Percentiles rank a stretch among this genome's conserved stretches.
These are phyloP conservation scores for Acacia pycnantha DNA, from an alignment of 331 rosid genomes.

Conservation along the genomic window DNA sequence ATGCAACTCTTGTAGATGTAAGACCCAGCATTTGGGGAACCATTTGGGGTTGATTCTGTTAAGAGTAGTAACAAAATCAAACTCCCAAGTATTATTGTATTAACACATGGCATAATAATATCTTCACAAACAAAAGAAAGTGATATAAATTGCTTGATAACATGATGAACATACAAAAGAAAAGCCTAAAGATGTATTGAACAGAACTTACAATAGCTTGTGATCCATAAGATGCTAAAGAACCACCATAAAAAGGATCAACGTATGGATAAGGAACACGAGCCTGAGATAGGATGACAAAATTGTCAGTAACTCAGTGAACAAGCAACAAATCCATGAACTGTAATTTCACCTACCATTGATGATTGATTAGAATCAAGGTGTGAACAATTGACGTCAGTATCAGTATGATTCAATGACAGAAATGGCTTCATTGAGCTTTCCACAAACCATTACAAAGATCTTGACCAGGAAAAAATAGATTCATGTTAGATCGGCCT, in stretches of 20 bases:
- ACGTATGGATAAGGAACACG: slow-evolving; percentile 48
- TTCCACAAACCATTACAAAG: slow-evolving; percentile 44
- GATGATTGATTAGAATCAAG: slow-evolving; percentile 40
- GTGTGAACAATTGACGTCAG: slow-evolving; percentile 42
- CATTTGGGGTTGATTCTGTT: slow-evolving; percentile 46
- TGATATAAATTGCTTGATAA: background rate
- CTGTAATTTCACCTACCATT: slow-evolving; percentile 53
- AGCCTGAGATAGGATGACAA: slow-evolving; percentile 47
- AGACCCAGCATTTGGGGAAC: slow-evolving; percentile 60
- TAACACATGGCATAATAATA: background rate
- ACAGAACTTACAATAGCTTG: slow-evolving; percentile 57
- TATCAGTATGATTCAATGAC: slow-evolving; percentile 42
- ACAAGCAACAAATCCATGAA: slow-evolving; percentile 14
- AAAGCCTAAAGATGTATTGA: background rate
- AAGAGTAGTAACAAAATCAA: background rate
- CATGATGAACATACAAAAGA: slow-evolving; percentile 6
- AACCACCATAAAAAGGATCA: slow-evolving; percentile 55
- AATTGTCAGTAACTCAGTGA: slow-evolving; percentile 26
- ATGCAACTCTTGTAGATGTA: slow-evolving; percentile 61
- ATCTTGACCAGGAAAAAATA: slow-evolving; percentile 46
- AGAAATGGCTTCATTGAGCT: slow-evolving; percentile 52
- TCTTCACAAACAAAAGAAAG: background rate
- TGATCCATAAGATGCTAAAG: slow-evolving; percentile 50
- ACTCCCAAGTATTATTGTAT: background rate
- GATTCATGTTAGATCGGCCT: slow-evolving; percentile 23